Evolutionary conservation across 2,329 filamentous ascomycete genomes (phyloP).

Genomic region (Aspergillus proliferans): DNA sequence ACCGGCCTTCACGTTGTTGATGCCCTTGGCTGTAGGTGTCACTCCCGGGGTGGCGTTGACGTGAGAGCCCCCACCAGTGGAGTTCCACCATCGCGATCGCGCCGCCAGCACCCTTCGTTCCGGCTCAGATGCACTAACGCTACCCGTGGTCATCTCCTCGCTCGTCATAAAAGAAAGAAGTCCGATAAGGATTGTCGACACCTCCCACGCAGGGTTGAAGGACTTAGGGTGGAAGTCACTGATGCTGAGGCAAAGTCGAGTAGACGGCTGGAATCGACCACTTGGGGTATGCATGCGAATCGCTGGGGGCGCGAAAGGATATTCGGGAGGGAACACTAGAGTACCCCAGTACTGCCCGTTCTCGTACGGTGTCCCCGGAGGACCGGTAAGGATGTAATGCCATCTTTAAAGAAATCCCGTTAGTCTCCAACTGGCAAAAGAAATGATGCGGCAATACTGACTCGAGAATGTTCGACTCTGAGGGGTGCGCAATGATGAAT

Average conservation of each 20-base stretch:
- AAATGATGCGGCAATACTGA: conserved; percentile 35
- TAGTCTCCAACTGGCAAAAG: conserved; percentile 4
- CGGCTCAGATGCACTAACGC: conserved; percentile 66
- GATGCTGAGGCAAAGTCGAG: conserved; percentile 88
- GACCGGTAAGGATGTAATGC: conserved; percentile 94
- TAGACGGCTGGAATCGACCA: conserved; percentile 89
- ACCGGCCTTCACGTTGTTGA: conserved; percentile 74
- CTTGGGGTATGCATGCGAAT: conserved; percentile 99
- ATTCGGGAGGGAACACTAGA: conserved; percentile 88
- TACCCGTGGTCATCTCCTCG: conserved; percentile 97
- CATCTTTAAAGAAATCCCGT: conserved; percentile 49
- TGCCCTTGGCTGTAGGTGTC: conserved; percentile 58
- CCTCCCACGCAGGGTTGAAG: conserved; percentile 98
- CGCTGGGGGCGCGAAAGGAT: conserved; percentile 92
- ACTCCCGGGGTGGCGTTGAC: conserved; percentile 42
- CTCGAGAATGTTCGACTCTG: conserved; percentile 87
- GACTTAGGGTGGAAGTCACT: conserved; percentile 96
- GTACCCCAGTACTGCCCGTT: conserved; percentile 98
- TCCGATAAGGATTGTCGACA: conserved; percentile 91
- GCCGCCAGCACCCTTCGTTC: conserved; percentile 74
- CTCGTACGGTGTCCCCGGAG: conserved; percentile 88
- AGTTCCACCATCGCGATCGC: conserved; percentile 91
- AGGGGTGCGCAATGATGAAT: conserved; percentile 83
- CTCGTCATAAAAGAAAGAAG: conserved; percentile 96
- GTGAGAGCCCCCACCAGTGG: conserved; percentile 77